Conservation (phyloP, 2,329 filamentous ascomycete species). For the Talaromyces amestolkiae region DNA sequence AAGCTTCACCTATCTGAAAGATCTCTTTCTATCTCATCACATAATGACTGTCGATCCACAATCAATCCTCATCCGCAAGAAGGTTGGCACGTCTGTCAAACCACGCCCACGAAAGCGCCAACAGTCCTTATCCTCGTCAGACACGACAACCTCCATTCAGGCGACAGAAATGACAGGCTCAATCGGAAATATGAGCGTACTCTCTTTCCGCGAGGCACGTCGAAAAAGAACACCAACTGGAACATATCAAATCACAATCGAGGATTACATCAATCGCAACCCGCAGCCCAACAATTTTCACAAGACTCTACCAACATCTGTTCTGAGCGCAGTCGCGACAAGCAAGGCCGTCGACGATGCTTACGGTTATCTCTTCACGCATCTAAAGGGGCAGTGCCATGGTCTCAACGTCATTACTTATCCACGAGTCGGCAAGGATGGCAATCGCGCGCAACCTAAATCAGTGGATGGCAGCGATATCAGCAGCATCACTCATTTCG, state of each 20-base stretch:
- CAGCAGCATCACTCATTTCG: neutral
- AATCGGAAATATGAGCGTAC: neutral
- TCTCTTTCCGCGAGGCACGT: neutral
- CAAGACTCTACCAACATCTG: neutral
- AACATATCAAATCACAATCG: neutral
- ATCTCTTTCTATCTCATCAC: neutral
- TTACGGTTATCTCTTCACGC: neutral
- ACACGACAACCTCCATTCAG: neutral
- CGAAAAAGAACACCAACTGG: neutral
- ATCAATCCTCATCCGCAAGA: neutral
- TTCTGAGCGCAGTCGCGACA: neutral
- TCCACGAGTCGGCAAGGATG: neutral
- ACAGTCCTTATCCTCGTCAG: neutral
- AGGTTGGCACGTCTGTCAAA: neutral
- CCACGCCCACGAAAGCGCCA: neutral
- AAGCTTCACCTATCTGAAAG: neutral
- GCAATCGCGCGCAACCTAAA: too few species aligned
- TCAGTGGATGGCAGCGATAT: neutral
- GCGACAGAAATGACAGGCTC: neutral
- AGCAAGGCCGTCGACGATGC: neutral
- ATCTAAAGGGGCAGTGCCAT: neutral
- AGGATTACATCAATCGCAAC: neutral
- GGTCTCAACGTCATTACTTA: conserved; percentile 1
- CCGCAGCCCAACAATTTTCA: neutral
- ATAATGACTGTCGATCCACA: neutral